Percentiles rank a stretch among this genome's conserved stretches.
Conservation (phyloP, 345 rosid species). For the Cardamine chenopodiifolia region DNA sequence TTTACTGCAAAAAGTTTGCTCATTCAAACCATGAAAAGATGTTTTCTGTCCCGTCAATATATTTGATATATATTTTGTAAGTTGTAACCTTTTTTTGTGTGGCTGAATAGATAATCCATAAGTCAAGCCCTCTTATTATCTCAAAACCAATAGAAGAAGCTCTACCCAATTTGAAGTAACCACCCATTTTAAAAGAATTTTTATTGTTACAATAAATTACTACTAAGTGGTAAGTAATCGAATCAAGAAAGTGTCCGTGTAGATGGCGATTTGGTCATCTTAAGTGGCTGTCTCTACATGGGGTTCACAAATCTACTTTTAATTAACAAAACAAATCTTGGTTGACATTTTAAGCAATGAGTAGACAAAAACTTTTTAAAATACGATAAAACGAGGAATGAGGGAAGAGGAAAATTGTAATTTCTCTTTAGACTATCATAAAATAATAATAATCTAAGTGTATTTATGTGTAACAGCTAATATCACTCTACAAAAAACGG, state of each 20-base stretch:
- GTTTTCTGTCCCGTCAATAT: slow-evolving; percentile 7
- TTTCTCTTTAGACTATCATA: background rate
- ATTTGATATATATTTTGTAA: background rate
- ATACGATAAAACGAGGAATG: slow-evolving; percentile 12
- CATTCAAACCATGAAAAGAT: slow-evolving; percentile 7
- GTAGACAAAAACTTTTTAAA: background rate
- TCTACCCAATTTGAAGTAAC: background rate
- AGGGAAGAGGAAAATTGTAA: background rate
- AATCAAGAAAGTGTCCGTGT: slow-evolving; percentile 22
- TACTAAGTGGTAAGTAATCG: background rate
- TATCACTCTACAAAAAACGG: slow-evolving; percentile 24
- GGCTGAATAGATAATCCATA: slow-evolving; percentile 16
- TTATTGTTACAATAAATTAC: slow-evolving; percentile 10
- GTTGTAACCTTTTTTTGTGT: background rate
- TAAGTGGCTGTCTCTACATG: slow-evolving; percentile 32
- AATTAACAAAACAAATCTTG: slow-evolving; percentile 17
- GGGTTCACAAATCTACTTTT: slow-evolving; percentile 33
- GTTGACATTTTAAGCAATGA: slow-evolving; percentile 34
- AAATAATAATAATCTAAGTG: background rate
- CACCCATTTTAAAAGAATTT: background rate
- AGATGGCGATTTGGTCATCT: slow-evolving; percentile 28
- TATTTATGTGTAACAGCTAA: slow-evolving; percentile 30
- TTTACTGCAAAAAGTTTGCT: background rate
- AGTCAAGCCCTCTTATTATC: slow-evolving; percentile 1
- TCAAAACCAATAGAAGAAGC: slow-evolving; percentile 12